These are phyloP conservation scores for Penicillium janthinellum DNA, from an alignment of 2,329 filamentous ascomycete species.

Conservation along the genomic window DNA sequence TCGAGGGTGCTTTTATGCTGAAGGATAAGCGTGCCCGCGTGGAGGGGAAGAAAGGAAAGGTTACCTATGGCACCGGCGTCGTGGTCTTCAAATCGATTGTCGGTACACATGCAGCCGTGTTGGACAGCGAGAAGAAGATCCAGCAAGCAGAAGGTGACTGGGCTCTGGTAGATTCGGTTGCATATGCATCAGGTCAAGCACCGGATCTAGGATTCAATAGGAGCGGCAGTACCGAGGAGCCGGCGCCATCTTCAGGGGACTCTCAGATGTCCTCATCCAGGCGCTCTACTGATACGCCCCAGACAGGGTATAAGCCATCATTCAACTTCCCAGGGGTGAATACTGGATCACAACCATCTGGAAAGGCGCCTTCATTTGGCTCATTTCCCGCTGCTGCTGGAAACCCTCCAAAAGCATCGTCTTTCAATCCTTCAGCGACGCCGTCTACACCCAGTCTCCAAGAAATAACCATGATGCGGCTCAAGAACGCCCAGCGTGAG, in stretches of 20 bases:
- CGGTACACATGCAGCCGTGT: constrained; percentile 58
- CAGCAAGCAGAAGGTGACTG: constrained; percentile 45
- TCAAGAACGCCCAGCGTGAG: constrained; percentile 59
- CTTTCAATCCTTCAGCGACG: constrained; percentile 28
- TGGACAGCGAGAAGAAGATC: constrained; percentile 49
- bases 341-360: constrained; percentile 24
- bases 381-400: constrained; percentile 43
- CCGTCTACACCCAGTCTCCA: constrained; percentile 44
- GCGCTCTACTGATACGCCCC: background rate
- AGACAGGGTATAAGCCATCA: constrained; percentile 17
- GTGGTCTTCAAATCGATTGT: constrained; percentile 61
- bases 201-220: constrained; percentile 46
- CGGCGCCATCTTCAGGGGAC: constrained; percentile 18
- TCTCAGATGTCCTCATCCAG: constrained; percentile 25
- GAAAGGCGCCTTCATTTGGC: constrained; percentile 45
- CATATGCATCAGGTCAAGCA: constrained; percentile 57
- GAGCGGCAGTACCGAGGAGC: constrained; percentile 5
- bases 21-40: constrained; percentile 59
- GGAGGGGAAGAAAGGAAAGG: constrained; percentile 54
- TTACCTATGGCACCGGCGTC: constrained; percentile 55
- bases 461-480: constrained; percentile 56
- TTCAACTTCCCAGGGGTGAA: constrained; percentile 43
- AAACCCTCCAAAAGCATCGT: constrained; percentile 30
- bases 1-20: constrained; percentile 58
- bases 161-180: constrained; percentile 55